phyloP scores from a whole-genome alignment of 257 asterid genomes.

The Coffea canephora region DNA sequence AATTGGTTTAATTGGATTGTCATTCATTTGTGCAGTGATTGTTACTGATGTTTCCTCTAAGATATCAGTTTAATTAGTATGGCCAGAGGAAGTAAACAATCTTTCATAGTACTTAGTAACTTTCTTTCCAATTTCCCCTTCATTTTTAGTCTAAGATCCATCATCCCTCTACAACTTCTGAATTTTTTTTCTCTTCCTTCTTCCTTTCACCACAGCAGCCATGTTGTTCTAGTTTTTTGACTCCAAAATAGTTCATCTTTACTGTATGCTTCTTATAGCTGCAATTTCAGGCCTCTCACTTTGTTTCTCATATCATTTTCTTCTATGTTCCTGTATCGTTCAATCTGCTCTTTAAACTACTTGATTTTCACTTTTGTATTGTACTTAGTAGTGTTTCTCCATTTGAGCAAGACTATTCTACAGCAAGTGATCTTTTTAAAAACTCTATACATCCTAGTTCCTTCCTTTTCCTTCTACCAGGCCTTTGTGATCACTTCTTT shows the following conservation, averaged over 20 bases:
- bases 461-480: background rate
- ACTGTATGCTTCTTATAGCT: background rate
- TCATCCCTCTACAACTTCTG: background rate
- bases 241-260: background rate
- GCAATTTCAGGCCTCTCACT: no score
- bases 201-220: background rate
- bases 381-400: background rate
- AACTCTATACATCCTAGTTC: background rate
- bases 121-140: background rate
- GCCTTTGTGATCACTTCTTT: background rate
- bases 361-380: no score
- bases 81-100: background rate
- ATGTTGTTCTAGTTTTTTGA: background rate
- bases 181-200: background rate
- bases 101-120: background rate
- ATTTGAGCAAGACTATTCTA: no score
- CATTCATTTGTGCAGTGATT: background rate
- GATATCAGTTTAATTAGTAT: no score
- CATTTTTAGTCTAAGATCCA: accelerated
- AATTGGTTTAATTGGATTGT: background rate
- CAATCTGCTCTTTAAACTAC: accelerated
- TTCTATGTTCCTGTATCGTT: no score
- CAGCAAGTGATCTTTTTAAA: no score
- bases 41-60: accelerated
- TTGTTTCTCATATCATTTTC: no score